Evolutionary conservation across 805 yeast species (phyloP).

Genomic region (Yamadazyma akitaensis): DNA sequence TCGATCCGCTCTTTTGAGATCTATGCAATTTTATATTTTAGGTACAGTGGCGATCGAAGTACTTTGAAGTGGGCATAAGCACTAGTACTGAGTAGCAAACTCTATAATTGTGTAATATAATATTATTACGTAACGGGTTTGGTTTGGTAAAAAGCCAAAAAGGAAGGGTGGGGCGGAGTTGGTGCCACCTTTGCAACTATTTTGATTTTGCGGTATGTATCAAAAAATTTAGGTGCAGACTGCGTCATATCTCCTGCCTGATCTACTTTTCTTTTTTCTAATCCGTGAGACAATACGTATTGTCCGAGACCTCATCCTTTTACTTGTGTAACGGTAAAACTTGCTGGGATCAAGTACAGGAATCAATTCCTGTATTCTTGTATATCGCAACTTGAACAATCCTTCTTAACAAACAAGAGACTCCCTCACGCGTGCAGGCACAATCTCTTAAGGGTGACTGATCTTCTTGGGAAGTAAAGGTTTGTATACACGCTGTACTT

Average conservation of each 20-base stretch:
- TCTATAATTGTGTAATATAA: too few relatives aligned
- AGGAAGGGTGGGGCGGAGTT: too few relatives aligned
- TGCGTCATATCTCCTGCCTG: slow-evolving; percentile 1
- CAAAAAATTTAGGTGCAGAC: background rate
- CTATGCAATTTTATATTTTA: too few relatives aligned
- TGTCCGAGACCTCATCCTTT: slow-evolving; percentile 6
- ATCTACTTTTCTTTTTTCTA: background rate
- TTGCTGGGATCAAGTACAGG: slow-evolving; percentile 2
- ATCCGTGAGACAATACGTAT: background rate
- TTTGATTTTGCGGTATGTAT: background rate
- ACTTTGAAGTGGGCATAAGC: background rate
- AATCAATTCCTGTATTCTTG: background rate
- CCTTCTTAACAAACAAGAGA: too few relatives aligned
- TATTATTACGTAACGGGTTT: too few relatives aligned
- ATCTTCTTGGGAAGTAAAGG: too few relatives aligned
- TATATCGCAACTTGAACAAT: background rate
- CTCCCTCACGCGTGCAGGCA: too few relatives aligned
- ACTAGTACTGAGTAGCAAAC: background rate
- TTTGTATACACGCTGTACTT: too few relatives aligned
- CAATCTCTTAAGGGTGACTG: too few relatives aligned
- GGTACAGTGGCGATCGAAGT: background rate
- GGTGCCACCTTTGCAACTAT: too few relatives aligned
- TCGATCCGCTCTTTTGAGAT: background rate
- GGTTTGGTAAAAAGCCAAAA: too few relatives aligned
- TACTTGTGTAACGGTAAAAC: slow-evolving; percentile 1